Evolutionary conservation across 2,329 filamentous ascomycete genomes (phyloP).

Genomic region (Exserohilum rostratum): DNA sequence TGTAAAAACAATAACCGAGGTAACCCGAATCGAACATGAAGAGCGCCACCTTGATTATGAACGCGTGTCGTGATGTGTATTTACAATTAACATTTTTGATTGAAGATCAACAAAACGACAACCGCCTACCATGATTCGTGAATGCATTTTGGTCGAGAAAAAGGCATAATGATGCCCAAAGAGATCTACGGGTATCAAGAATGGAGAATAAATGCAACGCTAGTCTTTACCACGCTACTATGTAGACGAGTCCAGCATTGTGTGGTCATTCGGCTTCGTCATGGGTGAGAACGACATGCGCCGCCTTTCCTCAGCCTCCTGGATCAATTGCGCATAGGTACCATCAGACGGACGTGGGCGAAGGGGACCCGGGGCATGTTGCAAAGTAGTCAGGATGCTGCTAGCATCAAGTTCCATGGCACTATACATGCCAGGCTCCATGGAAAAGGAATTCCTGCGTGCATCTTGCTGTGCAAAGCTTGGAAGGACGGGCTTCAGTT

Average conservation of each 20-base stretch:
- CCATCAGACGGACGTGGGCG: constrained; percentile 40
- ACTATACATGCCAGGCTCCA: constrained; percentile 41
- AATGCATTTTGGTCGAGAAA: no score
- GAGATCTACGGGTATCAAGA: background rate
- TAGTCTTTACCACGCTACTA: constrained; percentile 10
- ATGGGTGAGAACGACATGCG: constrained; percentile 30
- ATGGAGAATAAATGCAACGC: background rate
- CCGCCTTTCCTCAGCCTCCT: constrained; percentile 36
- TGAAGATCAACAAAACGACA: no score
- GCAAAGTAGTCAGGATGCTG: constrained; percentile 45
- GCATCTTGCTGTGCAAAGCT: constrained; percentile 16
- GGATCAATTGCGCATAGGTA: constrained; percentile 34
- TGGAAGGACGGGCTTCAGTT: constrained; percentile 34
- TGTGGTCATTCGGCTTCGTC: constrained; percentile 9
- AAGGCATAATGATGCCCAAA: background rate
- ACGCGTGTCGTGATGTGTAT: no score
- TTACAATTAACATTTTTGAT: no score
- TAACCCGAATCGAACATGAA: no score
- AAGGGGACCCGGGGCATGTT: constrained; percentile 36
- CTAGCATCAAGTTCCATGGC: constrained; percentile 47
- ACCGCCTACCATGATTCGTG: no score
- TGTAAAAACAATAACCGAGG: no score
- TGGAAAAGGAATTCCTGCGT: constrained; percentile 33
- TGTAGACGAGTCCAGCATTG: constrained; percentile 1
- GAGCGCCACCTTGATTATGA: no score